These are phyloP conservation scores for Arachnomyces sp. DNA, from an alignment of 2,329 filamentous ascomycete species.

Conservation along the genomic window DNA sequence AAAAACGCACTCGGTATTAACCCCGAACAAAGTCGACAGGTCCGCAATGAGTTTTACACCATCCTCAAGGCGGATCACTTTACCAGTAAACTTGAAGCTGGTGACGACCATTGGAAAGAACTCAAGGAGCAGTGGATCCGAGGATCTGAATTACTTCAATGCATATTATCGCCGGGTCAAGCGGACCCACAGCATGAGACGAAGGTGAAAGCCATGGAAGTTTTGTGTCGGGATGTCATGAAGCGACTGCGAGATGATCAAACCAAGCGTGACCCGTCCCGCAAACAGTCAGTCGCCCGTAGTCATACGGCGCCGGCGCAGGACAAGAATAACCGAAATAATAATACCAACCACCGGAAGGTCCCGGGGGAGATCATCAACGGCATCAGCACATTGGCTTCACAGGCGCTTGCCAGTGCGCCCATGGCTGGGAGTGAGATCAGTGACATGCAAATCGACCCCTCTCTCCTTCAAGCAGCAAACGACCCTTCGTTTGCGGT, in stretches of 20 bases:
- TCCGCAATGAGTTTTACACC: conserved; percentile 59
- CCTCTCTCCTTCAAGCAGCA: conserved; percentile 51
- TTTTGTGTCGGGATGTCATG: conserved; percentile 68
- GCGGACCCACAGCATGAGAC: conserved; percentile 46
- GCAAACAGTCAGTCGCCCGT: conserved; percentile 27
- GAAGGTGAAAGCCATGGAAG: conserved; percentile 60
- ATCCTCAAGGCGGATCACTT: conserved; percentile 60
- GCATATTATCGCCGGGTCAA: conserved; percentile 45
- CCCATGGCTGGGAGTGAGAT: conserved; percentile 33
- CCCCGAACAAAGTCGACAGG: conserved; percentile 57
- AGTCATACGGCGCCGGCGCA: conserved; percentile 12
- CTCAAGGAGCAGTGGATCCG: conserved; percentile 63
- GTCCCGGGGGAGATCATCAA: conserved; percentile 24
- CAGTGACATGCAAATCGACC: conserved; percentile 55
- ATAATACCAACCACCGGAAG: conserved; percentile 17
- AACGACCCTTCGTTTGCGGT: conserved; percentile 40
- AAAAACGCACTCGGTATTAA: conserved; percentile 66
- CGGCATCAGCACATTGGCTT: conserved; percentile 37
- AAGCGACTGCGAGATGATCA: conserved; percentile 66
- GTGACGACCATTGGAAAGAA: conserved; percentile 62
- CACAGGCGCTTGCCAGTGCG: conserved; percentile 36
- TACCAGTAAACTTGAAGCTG: conserved; percentile 65
- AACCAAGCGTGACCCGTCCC: conserved; percentile 46
- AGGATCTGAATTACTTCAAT: conserved; percentile 48
- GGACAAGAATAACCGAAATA: conserved; percentile 12